Conservation (phyloP, 2,329 filamentous ascomycete genomes). For the Thermothelomyces thermophilus region DNA sequence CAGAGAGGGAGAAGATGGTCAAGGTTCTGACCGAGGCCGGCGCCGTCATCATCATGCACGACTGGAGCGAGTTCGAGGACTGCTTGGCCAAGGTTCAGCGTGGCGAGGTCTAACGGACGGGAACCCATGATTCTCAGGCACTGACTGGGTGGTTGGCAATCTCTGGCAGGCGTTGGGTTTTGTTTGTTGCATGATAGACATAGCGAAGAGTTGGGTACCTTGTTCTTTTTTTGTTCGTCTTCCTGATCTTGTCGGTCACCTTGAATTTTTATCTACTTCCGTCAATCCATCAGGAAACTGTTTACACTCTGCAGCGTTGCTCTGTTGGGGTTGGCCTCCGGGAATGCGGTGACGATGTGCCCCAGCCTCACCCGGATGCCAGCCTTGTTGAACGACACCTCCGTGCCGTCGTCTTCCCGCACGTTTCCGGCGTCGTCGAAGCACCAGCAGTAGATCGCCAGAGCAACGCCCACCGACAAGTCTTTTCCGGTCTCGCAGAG, state of each 20-base stretch:
- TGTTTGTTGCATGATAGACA: conserved; percentile 2
- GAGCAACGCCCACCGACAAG: conserved; percentile 67
- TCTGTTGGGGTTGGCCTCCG: conserved; percentile 75
- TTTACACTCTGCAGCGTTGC: conserved; percentile 88
- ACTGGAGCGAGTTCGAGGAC: conserved; percentile 52
- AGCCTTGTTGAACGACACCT: conserved; percentile 56
- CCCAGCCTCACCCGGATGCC: conserved; percentile 71
- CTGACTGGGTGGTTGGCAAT: not conserved
- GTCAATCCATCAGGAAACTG: conserved; percentile 69
- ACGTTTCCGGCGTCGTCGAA: conserved; percentile 56
- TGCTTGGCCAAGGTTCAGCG: conserved; percentile 42
- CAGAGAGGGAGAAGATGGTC: conserved; percentile 59
- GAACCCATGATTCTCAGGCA: not conserved
- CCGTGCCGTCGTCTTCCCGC: conserved; percentile 21
- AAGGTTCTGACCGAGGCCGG: conserved; percentile 54
- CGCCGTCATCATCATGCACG: conserved; percentile 54
- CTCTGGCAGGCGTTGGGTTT: not conserved
- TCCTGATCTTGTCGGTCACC: no score
- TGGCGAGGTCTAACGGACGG: conserved; percentile 24
- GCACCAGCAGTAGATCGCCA: conserved; percentile 69
- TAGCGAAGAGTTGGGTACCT: not conserved
- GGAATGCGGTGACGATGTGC: conserved; percentile 73
- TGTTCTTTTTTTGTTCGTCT: conserved; percentile 16
- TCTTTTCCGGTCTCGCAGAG: conserved; percentile 75
- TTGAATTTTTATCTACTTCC: conserved; percentile 23